Evolutionary conservation across 768 basidiomycete genomes (phyloP).

Genomic region (Saitozyma podzolica): DNA sequence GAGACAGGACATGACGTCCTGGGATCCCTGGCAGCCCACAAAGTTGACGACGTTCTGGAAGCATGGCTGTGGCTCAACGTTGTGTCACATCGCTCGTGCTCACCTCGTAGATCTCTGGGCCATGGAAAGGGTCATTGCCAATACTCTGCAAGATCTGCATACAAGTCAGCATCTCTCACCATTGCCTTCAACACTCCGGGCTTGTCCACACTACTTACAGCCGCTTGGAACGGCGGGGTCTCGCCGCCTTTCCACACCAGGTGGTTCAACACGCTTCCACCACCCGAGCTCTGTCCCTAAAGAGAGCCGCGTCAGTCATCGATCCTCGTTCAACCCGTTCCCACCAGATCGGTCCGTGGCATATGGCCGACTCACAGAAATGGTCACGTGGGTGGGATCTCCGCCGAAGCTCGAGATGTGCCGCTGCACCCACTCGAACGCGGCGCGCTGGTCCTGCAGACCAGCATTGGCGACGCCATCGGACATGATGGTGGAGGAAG

Average conservation of each 20-base stretch:
- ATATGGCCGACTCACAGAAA: conserved; percentile 18
- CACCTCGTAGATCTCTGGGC: conserved; percentile 19
- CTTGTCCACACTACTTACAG: conserved; percentile 10
- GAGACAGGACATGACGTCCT: conserved; percentile 19
- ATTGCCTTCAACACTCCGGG: no score
- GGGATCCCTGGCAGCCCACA: conserved; percentile 18
- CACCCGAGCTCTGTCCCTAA: conserved; percentile 56
- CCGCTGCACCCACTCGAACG: conserved; percentile 62
- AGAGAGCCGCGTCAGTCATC: background rate
- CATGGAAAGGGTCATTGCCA: conserved; percentile 28
- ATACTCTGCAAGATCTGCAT: conserved; percentile 29
- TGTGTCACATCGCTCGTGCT: background rate
- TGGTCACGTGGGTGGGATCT: conserved; percentile 57
- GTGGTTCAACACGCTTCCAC: conserved; percentile 58
- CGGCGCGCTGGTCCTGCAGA: conserved; percentile 61
- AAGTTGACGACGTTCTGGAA: conserved; percentile 23
- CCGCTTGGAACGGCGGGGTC: conserved; percentile 15
- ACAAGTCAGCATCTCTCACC: background rate
- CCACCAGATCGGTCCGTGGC: no score
- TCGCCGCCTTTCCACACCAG: conserved; percentile 57
- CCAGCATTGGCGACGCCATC: conserved; percentile 45
- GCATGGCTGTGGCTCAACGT: conserved; percentile 6
- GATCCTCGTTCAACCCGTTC: conserved; percentile 1
- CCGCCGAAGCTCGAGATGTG: conserved; percentile 66
- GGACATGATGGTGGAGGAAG: conserved; percentile 5